Conservation (phyloP, 2,329 filamentous ascomycete genomes). For the Cercospora sp. region DNA sequence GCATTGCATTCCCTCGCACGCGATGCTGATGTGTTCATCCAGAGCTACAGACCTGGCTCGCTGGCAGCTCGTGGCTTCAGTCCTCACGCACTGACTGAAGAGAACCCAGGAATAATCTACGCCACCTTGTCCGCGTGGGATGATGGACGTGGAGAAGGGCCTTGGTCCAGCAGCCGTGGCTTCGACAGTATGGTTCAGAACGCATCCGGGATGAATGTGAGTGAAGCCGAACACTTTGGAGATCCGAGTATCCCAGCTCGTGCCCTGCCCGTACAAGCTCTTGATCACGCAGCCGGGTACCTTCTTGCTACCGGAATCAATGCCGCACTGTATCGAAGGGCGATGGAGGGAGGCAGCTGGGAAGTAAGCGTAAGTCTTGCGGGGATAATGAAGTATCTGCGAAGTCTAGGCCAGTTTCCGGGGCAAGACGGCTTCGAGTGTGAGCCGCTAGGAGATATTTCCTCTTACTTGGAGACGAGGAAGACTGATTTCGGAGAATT, state of each 20-base stretch:
- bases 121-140: slow-evolving; percentile 58
- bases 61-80: slow-evolving; percentile 49
- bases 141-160: slow-evolving; percentile 40
- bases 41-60: slow-evolving; percentile 51
- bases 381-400: slow-evolving; percentile 57
- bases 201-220: slow-evolving; percentile 57
- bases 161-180: slow-evolving; percentile 51
- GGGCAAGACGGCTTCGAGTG: slow-evolving; percentile 46
- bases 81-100: slow-evolving; percentile 39
- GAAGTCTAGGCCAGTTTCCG: slow-evolving; percentile 55
- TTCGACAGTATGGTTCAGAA: slow-evolving; percentile 60
- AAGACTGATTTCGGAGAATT: slow-evolving; percentile 50
- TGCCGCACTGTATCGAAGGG: slow-evolving; percentile 53
- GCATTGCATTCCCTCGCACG: slow-evolving; percentile 38
- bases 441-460: slow-evolving; percentile 16
- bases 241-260: slow-evolving; percentile 39
- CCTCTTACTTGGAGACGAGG: slow-evolving; percentile 46
- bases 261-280: slow-evolving; percentile 54
- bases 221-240: slow-evolving; percentile 52
- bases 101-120: slow-evolving; percentile 50
- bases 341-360: slow-evolving; percentile 50
- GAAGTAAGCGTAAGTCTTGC: slow-evolving; percentile 58
- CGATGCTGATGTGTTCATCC: slow-evolving; percentile 47
- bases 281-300: slow-evolving; percentile 59
- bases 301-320: slow-evolving; percentile 56